phyloP scores from a whole-genome alignment of 192 early-diverging fungal genomes.

The Ambispora gerdemannii region DNA sequence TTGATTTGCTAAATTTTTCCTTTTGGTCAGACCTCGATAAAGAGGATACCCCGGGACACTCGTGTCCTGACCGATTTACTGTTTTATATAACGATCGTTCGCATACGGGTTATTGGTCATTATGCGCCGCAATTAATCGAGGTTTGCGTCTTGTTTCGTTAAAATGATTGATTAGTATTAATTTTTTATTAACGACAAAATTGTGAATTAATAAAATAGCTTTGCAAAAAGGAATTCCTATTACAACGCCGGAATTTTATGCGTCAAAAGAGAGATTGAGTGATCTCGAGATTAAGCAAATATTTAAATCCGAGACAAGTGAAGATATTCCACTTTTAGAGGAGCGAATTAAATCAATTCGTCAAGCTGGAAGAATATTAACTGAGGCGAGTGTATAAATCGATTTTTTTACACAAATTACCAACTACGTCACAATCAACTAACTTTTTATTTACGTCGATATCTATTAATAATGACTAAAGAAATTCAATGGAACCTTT shows the following conservation, averaged over 20 bases:
- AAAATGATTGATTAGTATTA: too few relatives aligned
- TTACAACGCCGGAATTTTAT: slow-evolving; percentile 59
- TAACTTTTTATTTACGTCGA: too few relatives aligned
- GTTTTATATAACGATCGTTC: slow-evolving; percentile 52
- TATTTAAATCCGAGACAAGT: slow-evolving; percentile 64
- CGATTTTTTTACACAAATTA: too few relatives aligned
- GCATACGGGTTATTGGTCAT: slow-evolving; percentile 81
- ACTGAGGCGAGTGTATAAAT: slow-evolving; percentile 42
- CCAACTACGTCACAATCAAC: too few relatives aligned
- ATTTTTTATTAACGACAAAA: too few relatives aligned
- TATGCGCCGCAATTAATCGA: slow-evolving; percentile 75
- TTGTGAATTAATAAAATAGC: slow-evolving; percentile 41
- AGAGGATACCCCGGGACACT: slow-evolving; percentile 39
- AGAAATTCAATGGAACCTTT: slow-evolving; percentile 64
- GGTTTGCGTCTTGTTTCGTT: slow-evolving; percentile 41
- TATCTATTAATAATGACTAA: too few relatives aligned
- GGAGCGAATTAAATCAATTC: slow-evolving; percentile 59
- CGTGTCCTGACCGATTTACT: slow-evolving; percentile 52
- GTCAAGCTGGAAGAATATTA: slow-evolving; percentile 69
- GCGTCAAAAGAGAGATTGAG: slow-evolving; percentile 36
- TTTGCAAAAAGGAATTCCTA: slow-evolving; percentile 53
- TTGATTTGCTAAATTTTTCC: slow-evolving; percentile 83
- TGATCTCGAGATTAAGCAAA: slow-evolving; percentile 42
- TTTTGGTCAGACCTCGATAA: slow-evolving; percentile 72
- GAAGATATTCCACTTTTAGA: slow-evolving; percentile 60